Evolutionary conservation across 331 rosid genomes (phyloP).

Genomic region (Malus hybrid): DNA sequence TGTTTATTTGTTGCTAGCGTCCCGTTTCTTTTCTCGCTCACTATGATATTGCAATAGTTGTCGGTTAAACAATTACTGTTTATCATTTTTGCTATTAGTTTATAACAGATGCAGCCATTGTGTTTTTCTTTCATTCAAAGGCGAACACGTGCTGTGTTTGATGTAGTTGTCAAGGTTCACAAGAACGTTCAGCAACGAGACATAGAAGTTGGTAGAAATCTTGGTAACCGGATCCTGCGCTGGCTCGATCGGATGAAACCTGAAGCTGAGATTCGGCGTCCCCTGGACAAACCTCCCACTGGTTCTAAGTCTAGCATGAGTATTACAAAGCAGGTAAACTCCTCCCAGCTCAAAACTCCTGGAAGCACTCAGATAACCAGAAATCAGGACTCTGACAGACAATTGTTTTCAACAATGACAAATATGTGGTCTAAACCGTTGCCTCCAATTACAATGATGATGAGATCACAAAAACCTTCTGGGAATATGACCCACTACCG

Average conservation of each 20-base stretch:
- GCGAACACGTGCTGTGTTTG: constrained; percentile 68
- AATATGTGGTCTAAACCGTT: constrained; percentile 34
- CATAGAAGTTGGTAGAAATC: constrained; percentile 73
- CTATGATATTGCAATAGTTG: not conserved
- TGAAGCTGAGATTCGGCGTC: constrained; percentile 72
- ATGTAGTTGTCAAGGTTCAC: constrained; percentile 62
- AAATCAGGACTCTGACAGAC: constrained; percentile 51
- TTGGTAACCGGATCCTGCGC: constrained; percentile 72
- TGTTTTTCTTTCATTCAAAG: constrained; percentile 21
- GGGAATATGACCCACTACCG: constrained; percentile 47
- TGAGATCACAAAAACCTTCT: constrained; percentile 46
- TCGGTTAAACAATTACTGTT: not conserved
- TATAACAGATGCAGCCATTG: not conserved
- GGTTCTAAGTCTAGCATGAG: constrained; percentile 25
- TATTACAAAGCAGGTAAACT: constrained; percentile 24
- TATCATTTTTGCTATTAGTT: not conserved
- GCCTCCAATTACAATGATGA: constrained; percentile 51
- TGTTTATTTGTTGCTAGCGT: not conserved
- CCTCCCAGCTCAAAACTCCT: constrained; percentile 34
- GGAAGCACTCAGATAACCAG: constrained; percentile 26
- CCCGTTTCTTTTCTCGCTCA: not conserved
- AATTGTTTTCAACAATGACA: constrained; percentile 39
- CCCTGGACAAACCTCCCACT: constrained; percentile 5
- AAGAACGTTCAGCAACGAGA: constrained; percentile 72
- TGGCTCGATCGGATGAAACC: constrained; percentile 75